phyloP scores from a whole-genome alignment of 2,329 filamentous ascomycete genomes.

The Hypoxylon sp. region DNA sequence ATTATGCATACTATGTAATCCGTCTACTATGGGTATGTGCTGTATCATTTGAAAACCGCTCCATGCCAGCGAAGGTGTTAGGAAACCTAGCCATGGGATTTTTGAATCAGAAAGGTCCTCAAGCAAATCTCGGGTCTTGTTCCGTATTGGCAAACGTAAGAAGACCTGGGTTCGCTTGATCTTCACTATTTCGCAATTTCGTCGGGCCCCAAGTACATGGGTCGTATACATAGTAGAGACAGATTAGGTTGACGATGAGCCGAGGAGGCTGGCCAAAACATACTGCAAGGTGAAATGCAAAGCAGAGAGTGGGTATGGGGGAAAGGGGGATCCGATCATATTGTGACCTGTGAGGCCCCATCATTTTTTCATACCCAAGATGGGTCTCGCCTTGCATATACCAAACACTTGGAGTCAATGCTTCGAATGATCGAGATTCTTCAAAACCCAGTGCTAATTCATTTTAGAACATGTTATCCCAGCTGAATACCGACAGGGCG shows the following conservation, averaged over 20 bases:
- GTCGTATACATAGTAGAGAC: background rate
- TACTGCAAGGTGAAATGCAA: background rate
- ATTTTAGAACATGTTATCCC: background rate
- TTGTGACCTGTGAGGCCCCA: background rate
- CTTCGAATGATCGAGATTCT: background rate
- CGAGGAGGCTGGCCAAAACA: background rate
- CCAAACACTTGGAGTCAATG: too few relatives aligned
- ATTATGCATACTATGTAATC: too few relatives aligned
- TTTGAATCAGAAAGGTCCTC: background rate
- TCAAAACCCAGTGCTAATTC: background rate
- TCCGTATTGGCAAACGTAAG: background rate
- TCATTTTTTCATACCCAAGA: background rate
- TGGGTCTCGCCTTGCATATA: background rate
- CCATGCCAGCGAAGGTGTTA: background rate
- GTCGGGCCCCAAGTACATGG: background rate
- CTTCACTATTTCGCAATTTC: background rate
- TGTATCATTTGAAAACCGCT: background rate
- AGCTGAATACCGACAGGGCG: background rate
- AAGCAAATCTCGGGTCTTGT: background rate
- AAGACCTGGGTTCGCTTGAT: background rate
- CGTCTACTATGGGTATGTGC: too few relatives aligned
- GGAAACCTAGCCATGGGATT: background rate
- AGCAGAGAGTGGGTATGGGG: conserved; percentile 8
- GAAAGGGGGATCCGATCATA: background rate
- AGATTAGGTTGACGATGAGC: conserved; percentile 1